Conservation (phyloP, 352 stramenopile species). For the Phytophthora pinifolia region DNA sequence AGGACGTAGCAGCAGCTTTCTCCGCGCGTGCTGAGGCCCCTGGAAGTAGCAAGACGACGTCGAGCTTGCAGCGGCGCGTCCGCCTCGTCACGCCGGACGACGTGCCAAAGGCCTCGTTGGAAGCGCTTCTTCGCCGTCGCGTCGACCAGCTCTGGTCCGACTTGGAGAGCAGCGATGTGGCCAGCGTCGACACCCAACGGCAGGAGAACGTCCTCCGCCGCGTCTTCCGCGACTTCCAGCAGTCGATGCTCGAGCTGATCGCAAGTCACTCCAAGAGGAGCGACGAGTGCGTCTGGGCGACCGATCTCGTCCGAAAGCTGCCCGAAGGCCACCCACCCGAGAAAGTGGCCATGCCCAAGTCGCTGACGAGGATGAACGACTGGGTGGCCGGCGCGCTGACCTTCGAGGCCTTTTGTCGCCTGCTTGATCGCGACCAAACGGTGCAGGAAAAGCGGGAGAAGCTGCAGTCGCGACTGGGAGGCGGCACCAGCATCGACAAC, state of each 20-base stretch:
- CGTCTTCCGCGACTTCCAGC: constrained; percentile 33
- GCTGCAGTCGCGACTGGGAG: constrained; percentile 26
- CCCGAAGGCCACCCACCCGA: constrained; percentile 2
- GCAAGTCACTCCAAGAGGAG: constrained; percentile 25
- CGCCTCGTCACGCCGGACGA: constrained; percentile 12
- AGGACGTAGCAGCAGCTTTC: constrained; percentile 21
- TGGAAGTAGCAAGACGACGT: neutral
- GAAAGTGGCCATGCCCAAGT: constrained; percentile 10
- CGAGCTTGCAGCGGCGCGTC: constrained; percentile 15
- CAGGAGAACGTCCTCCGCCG: constrained; percentile 18
- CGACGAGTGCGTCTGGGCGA: constrained; percentile 37
- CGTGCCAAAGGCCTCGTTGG: constrained; percentile 23
- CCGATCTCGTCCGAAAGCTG: constrained; percentile 3
- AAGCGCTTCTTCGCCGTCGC: constrained; percentile 17
- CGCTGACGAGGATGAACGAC: constrained; percentile 23
- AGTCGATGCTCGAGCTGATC: constrained; percentile 32
- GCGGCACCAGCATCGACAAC: neutral
- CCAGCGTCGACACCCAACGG: constrained; percentile 21
- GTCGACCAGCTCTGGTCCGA: constrained; percentile 33
- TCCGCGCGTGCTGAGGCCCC: constrained; percentile 3
- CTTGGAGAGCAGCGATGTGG: constrained; percentile 27
- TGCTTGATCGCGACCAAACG: constrained; percentile 30
- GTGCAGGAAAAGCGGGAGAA: constrained; percentile 31
- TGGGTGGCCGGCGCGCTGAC: constrained; percentile 34
- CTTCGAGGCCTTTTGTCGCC: constrained; percentile 27